phyloP scores from a whole-genome alignment of 192 early-diverging fungal genomes.

The Thamnidium elegans region DNA sequence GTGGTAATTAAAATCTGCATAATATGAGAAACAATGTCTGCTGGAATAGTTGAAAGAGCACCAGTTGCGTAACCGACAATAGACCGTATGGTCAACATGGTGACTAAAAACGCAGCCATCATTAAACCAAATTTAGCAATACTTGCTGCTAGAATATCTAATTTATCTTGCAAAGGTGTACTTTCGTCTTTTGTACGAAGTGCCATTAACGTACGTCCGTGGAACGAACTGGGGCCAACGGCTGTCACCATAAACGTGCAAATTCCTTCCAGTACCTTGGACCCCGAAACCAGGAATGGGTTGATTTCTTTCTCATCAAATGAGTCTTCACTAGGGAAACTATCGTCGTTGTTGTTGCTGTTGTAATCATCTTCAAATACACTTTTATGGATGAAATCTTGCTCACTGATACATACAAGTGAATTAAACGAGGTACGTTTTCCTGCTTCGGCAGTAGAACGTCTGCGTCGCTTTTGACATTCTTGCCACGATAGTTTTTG shows the following conservation, averaged over 20 bases:
- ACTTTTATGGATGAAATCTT: background rate
- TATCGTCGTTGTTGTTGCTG: too few relatives aligned
- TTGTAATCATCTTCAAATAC: background rate
- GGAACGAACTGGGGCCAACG: conserved; percentile 82
- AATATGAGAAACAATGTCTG: conserved; percentile 55
- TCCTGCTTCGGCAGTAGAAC: background rate
- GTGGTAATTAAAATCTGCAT: conserved; percentile 84
- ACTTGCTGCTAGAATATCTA: conserved; percentile 79
- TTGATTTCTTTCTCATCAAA: conserved; percentile 14
- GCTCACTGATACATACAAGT: background rate
- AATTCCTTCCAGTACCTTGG: conserved; percentile 87
- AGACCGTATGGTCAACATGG: conserved; percentile 82
- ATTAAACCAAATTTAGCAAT: conserved; percentile 90
- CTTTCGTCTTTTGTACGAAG: conserved; percentile 78
- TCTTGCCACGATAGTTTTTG: conserved; percentile 67
- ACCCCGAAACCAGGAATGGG: conserved; percentile 92
- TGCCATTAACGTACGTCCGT: conserved; percentile 85
- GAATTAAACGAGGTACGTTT: background rate
- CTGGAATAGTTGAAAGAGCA: conserved; percentile 25
- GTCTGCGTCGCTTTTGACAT: conserved; percentile 19
- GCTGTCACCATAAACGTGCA: conserved; percentile 85
- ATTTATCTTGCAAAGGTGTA: conserved; percentile 92
- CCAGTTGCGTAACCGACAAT: conserved; percentile 51
- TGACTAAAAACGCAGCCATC: conserved; percentile 79
- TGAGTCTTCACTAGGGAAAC: background rate